Conservation (phyloP, 441 rosid genomes). For the Sinapis alba region DNA sequence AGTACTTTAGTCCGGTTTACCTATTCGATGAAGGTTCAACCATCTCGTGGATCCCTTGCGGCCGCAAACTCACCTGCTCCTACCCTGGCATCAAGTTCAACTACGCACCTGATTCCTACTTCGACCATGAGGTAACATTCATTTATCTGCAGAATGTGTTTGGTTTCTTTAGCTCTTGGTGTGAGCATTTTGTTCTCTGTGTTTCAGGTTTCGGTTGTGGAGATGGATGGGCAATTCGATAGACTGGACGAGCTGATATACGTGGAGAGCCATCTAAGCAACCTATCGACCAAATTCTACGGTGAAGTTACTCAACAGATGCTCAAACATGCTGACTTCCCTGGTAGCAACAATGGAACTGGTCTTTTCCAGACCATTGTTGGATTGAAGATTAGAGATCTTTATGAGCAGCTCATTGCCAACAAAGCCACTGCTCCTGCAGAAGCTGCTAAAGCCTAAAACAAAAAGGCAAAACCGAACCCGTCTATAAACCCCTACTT, state of each 20-base stretch:
- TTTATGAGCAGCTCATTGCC: slow-evolving; percentile 70
- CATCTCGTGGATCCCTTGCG: slow-evolving; percentile 93
- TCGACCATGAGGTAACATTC: slow-evolving; percentile 42
- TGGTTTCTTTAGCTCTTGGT: neutral
- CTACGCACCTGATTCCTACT: slow-evolving; percentile 81
- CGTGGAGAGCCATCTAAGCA: slow-evolving; percentile 93
- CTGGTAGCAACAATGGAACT: slow-evolving; percentile 95
- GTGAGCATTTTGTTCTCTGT: neutral
- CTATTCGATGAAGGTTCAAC: slow-evolving; percentile 96
- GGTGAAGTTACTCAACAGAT: slow-evolving; percentile 98
- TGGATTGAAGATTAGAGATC: slow-evolving; percentile 93
- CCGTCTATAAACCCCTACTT: slow-evolving; percentile 30
- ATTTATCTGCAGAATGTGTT: neutral
- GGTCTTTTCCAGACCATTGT: slow-evolving; percentile 96
- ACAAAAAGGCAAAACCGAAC: neutral
- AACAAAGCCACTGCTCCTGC: slow-evolving; percentile 57
- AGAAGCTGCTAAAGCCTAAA: slow-evolving; percentile 60
- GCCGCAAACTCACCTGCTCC: slow-evolving; percentile 96
- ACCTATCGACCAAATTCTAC: slow-evolving; percentile 91
- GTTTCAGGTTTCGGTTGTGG: slow-evolving; percentile 78
- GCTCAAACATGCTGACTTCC: slow-evolving; percentile 93
- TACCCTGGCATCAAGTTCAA: slow-evolving; percentile 96
- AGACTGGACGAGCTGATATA: slow-evolving; percentile 93
- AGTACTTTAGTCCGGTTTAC: slow-evolving; percentile 85
- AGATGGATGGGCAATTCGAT: slow-evolving; percentile 99